A percentile compares a stretch with the other conserved stretches of the same genome.
These are phyloP conservation scores for Lactifluus piperatus DNA, from an alignment of 768 basidiomycete species.

Conservation along the genomic window DNA sequence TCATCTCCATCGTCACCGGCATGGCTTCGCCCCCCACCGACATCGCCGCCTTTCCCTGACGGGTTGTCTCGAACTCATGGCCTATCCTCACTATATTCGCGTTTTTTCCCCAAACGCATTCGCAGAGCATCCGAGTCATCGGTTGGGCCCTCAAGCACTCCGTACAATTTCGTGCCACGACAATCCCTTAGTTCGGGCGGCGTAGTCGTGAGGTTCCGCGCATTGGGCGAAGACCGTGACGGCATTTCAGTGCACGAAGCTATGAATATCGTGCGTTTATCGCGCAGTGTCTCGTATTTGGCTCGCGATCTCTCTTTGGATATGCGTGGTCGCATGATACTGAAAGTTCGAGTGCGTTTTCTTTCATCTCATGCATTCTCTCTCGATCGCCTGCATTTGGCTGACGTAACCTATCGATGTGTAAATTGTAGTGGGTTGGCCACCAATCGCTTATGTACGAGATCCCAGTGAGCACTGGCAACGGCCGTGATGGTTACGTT, in stretches of 20 bases:
- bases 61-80: no score
- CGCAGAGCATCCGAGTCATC: no score
- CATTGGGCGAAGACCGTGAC: conserved; percentile 6
- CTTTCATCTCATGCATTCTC: neutral
- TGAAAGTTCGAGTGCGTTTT: conserved; percentile 17
- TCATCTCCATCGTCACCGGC: no score
- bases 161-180: no score
- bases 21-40: no score
- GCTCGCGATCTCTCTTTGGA: conserved; percentile 13
- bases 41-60: no score
- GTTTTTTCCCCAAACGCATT: no score
- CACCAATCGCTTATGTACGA: conserved; percentile 15
- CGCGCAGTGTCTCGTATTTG: conserved; percentile 3
- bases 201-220: conserved; percentile 13
- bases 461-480: conserved; percentile 16
- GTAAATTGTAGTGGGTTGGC: conserved; percentile 17
- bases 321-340: conserved; percentile 6
- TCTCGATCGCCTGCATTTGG: neutral
- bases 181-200: no score
- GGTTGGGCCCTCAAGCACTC: no score
- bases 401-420: neutral
- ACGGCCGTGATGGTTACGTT: conserved; percentile 5
- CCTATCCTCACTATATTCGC: no score
- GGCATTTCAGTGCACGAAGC: conserved; percentile 16
- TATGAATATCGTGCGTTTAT: conserved; percentile 6